Evolutionary conservation across 2,329 filamentous ascomycete species (phyloP).

Genomic region (Talaromyces marneffei): DNA sequence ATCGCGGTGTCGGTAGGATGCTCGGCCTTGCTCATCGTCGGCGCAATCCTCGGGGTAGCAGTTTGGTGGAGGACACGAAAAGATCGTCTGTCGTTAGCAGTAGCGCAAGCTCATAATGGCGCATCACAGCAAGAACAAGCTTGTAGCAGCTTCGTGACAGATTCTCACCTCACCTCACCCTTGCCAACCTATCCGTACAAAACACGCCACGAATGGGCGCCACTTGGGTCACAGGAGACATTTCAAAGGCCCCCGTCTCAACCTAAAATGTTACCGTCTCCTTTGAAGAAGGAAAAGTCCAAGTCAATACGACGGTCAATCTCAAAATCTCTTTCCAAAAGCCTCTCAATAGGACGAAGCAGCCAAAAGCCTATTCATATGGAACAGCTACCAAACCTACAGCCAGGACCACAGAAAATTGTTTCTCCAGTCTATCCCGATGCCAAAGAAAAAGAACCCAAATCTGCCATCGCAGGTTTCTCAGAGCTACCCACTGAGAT

Average conservation of each 20-base stretch:
- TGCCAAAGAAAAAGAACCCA: conserved; percentile 27
- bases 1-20: conserved; percentile 32
- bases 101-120: conserved; percentile 22
- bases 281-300: conserved; percentile 22
- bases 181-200: conserved; percentile 30
- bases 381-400: conserved; percentile 16
- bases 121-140: conserved; percentile 25
- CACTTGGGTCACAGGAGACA: conserved; percentile 29
- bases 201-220: conserved; percentile 32
- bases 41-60: conserved; percentile 27
- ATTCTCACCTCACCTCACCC: conserved; percentile 24
- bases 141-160: conserved; percentile 20
- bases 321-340: conserved; percentile 30
- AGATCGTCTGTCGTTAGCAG: conserved; percentile 25
- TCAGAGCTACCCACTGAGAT: conserved; percentile 32
- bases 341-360: conserved; percentile 22
- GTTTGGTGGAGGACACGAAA: conserved; percentile 33
- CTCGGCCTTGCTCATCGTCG: conserved; percentile 30
- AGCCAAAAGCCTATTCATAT: conserved; percentile 17
- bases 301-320: conserved; percentile 30
- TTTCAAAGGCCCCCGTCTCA: conserved; percentile 18
- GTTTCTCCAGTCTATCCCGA: conserved; percentile 17
- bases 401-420: conserved; percentile 28
- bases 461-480: conserved; percentile 32
- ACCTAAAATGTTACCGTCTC: not conserved